phyloP scores from a whole-genome alignment of 768 basidiomycete genomes.

The Lactarius hengduanensis region DNA sequence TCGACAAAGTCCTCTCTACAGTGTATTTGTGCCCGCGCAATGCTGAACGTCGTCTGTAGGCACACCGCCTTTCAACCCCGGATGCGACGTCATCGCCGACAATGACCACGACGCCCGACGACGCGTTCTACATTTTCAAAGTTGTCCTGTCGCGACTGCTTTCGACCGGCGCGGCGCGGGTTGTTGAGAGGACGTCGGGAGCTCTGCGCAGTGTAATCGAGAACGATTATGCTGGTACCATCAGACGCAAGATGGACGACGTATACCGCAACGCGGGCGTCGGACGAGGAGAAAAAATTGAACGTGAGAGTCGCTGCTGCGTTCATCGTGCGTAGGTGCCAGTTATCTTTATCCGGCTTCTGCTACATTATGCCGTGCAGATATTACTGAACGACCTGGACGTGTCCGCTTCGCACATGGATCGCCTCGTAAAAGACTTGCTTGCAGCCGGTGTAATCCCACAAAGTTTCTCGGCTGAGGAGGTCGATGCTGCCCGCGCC shows the following conservation, averaged over 20 bases:
- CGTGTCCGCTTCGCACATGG: constrained; percentile 84
- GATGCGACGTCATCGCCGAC: constrained; percentile 64
- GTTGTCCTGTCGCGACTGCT: constrained; percentile 73
- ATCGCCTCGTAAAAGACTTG: constrained; percentile 72
- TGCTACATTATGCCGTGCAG: constrained; percentile 42
- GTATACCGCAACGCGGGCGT: constrained; percentile 63
- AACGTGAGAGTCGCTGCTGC: constrained; percentile 74
- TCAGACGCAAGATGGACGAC: constrained; percentile 84
- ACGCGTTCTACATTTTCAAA: constrained; percentile 95
- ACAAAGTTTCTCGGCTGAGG: constrained; percentile 65
- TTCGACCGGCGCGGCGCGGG: constrained; percentile 66
- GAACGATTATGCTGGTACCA: constrained; percentile 73
- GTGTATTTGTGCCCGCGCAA: not conserved
- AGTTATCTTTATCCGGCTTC: not conserved
- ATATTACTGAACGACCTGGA: constrained; percentile 93
- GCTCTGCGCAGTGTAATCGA: constrained; percentile 76
- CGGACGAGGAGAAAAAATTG: constrained; percentile 67
- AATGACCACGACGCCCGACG: constrained; percentile 82
- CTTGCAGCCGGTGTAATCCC: constrained; percentile 49
- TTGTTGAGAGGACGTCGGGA: constrained; percentile 57
- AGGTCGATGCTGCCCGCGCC: constrained; percentile 50
- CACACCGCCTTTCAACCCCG: constrained; percentile 77
- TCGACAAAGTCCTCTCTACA: constrained; percentile 69
- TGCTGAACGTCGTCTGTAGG: constrained; percentile 48
- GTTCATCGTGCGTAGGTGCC: constrained; percentile 68